phyloP scores from a whole-genome alignment of 2,329 filamentous ascomycete species.

The Cordyceps pruinosa region DNA sequence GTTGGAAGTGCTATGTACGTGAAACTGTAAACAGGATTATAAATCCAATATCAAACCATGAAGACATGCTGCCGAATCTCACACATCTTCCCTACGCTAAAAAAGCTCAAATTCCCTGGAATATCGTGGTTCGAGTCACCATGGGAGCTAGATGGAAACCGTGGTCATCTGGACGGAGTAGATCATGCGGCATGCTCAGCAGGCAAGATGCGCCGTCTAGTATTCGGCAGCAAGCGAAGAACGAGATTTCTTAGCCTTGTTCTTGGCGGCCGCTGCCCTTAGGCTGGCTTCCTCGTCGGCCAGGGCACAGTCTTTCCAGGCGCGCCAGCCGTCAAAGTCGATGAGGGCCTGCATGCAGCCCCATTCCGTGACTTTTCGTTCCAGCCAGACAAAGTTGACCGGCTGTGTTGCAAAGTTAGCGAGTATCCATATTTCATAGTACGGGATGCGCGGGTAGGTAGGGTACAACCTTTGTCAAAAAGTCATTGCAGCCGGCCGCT shows the following conservation, averaged over 20 bases:
- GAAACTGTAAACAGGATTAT: not conserved
- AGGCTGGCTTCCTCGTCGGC: conserved; percentile 37
- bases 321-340: conserved; percentile 95
- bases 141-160: not conserved
- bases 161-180: not conserved
- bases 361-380: conserved; percentile 98
- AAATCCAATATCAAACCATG: not conserved
- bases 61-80: not conserved
- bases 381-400: conserved; percentile 94
- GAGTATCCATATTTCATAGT: not conserved
- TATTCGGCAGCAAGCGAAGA: conserved; percentile 28
- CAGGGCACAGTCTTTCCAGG: conserved; percentile 80
- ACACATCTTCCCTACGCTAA: not conserved
- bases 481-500: conserved; percentile 95
- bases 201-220: not conserved
- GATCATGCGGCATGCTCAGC: not conserved
- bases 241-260: conserved; percentile 40
- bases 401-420: conserved; percentile 56
- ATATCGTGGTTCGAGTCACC: not conserved
- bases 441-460: not conserved
- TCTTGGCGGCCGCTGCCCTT: conserved; percentile 31
- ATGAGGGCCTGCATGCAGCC: conserved; percentile 99
- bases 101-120: not conserved
- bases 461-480: conserved; percentile 79
- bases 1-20: not conserved